A percentile compares a stretch with the other conserved stretches of the same genome.
These are phyloP conservation scores for Thraustochytrium striatum DNA, from an alignment of 352 stramenopile genomes.

Conservation along the genomic window DNA sequence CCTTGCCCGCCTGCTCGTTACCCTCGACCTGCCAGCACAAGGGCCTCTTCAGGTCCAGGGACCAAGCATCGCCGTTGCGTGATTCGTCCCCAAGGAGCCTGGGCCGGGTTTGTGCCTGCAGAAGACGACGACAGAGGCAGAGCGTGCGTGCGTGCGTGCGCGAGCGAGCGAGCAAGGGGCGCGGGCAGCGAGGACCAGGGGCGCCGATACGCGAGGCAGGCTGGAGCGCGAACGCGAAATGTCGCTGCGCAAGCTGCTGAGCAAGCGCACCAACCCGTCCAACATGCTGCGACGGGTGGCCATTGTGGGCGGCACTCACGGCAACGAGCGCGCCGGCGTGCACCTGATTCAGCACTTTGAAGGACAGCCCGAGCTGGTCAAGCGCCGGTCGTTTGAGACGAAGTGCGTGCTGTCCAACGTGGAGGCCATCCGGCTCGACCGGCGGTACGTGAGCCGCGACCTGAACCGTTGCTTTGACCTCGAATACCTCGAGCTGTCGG, in stretches of 20 bases:
- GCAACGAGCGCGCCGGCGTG: slow-evolving; percentile 66
- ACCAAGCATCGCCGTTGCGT: too few species aligned
- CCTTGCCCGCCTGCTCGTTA: too few species aligned
- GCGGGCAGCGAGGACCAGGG: too few species aligned
- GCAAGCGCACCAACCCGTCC: not conserved
- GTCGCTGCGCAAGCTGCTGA: not conserved
- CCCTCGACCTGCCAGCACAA: too few species aligned
- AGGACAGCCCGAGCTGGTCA: slow-evolving; percentile 38
- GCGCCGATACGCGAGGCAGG: too few species aligned
- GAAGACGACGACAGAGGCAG: too few species aligned
- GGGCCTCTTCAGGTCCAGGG: too few species aligned
- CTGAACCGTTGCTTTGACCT: slow-evolving; percentile 64
- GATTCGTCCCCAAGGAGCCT: too few species aligned
- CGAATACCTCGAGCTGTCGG: slow-evolving; percentile 50
- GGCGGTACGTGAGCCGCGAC: slow-evolving; percentile 63
- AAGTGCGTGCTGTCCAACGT: slow-evolving; percentile 61
- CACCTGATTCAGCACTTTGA: slow-evolving; percentile 60
- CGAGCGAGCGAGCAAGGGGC: too few species aligned
- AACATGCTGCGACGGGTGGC: slow-evolving; percentile 19
- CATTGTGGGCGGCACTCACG: slow-evolving; percentile 60
- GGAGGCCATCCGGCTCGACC: slow-evolving; percentile 59
- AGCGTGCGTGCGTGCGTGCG: too few species aligned
- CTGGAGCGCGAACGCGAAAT: too few species aligned
- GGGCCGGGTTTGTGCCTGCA: too few species aligned
- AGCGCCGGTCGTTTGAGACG: slow-evolving; percentile 55